phyloP scores from a whole-genome alignment of 192 early-diverging fungal species.

The Mortierella claussenii region DNA sequence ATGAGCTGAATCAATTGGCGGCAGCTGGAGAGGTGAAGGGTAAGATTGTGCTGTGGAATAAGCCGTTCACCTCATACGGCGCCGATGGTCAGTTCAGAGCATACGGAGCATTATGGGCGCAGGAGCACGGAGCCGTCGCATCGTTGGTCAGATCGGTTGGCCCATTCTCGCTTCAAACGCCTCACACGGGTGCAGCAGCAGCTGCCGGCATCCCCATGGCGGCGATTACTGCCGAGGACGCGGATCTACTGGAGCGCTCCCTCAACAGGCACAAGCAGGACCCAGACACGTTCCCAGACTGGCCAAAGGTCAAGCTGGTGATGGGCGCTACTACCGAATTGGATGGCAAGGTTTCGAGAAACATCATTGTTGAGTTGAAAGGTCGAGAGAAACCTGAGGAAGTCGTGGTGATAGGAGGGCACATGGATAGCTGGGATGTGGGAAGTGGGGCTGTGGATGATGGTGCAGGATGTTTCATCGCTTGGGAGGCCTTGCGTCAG shows the following conservation, averaged over 20 bases:
- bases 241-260: conserved; percentile 63
- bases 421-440: conserved; percentile 56
- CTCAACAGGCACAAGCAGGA: conserved; percentile 48
- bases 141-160: conserved; percentile 60
- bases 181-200: conserved; percentile 62
- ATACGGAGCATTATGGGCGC: conserved; percentile 33
- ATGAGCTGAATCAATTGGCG: conserved; percentile 58
- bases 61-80: conserved; percentile 35
- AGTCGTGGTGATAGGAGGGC: conserved; percentile 65
- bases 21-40: conserved; percentile 51
- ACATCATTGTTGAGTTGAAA: conserved; percentile 64
- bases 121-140: conserved; percentile 60
- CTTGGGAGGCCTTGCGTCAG: conserved; percentile 53
- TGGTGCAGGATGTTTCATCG: conserved; percentile 64
- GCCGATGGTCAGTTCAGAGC: conserved; percentile 1
- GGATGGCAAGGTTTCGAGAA: conserved; percentile 56
- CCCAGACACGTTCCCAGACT: conserved; percentile 20
- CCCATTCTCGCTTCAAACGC: conserved; percentile 56
- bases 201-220: conserved; percentile 61
- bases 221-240: conserved; percentile 63
- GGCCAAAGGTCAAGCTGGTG: conserved; percentile 59
- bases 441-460: conserved; percentile 69
- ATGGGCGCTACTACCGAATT: conserved; percentile 54
- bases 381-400: conserved; percentile 60
- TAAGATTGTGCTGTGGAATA: conserved; percentile 62